A percentile compares a stretch with the other conserved stretches of the same genome.
Evolutionary conservation across 306 rosid species (phyloP).

Genomic region (Lotus japonicus): DNA sequence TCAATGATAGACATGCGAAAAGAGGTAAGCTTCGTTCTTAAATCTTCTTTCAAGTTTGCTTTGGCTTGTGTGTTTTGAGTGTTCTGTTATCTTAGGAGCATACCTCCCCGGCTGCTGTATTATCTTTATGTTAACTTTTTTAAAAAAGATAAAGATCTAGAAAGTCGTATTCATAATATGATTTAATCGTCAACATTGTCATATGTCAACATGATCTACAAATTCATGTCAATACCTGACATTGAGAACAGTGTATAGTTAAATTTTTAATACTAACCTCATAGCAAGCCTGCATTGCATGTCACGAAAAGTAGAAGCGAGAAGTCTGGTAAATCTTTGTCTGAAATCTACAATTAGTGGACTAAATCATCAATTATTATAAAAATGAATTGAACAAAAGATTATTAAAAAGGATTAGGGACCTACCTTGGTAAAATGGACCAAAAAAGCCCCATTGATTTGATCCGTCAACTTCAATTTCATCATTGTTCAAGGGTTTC

Average conservation of each 20-base stretch:
- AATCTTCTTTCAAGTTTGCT: neutral
- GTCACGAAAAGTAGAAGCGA: constrained; percentile 54
- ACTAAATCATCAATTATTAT: constrained; percentile 17
- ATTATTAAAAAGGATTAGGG: constrained; percentile 15
- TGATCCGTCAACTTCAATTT: constrained; percentile 64
- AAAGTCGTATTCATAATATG: neutral
- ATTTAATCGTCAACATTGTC: constrained; percentile 5
- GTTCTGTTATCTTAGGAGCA: neutral
- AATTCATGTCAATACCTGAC: neutral
- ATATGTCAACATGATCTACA: too few species aligned
- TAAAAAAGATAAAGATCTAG: neutral
- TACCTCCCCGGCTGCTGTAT: neutral
- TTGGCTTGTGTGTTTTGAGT: neutral
- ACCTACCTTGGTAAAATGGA: constrained; percentile 74
- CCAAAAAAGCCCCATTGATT: constrained; percentile 57
- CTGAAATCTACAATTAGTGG: constrained; percentile 54
- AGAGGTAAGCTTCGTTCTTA: neutral
- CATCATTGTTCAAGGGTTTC: constrained; percentile 82
- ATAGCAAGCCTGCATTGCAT: constrained; percentile 86
- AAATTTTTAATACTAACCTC: constrained; percentile 51
- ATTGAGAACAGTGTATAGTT: neutral
- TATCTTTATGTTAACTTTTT: neutral
- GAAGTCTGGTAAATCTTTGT: constrained; percentile 57
- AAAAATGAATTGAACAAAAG: neutral
- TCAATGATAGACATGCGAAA: neutral